These are phyloP conservation scores for Cytospora piceae DNA, from an alignment of 2,329 filamentous ascomycete species.

Conservation along the genomic window DNA sequence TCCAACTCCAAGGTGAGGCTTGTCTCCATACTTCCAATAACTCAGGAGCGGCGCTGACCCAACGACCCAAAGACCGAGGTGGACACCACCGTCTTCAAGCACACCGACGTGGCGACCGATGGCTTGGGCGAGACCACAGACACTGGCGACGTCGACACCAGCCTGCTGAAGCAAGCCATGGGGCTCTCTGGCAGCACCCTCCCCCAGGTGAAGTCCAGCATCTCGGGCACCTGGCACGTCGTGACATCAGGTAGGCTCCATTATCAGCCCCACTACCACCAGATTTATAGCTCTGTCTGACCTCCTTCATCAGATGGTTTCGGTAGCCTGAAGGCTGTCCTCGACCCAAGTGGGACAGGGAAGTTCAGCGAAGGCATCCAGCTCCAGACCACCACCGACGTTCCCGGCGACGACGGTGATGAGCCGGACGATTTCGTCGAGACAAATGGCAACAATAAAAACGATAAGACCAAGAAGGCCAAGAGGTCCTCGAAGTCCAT, in stretches of 20 bases:
- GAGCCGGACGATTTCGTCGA: slow-evolving; percentile 24
- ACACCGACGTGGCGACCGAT: slow-evolving; percentile 28
- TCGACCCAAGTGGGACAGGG: slow-evolving; percentile 33
- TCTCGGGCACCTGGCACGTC: slow-evolving; percentile 33
- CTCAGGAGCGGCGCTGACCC: not conserved
- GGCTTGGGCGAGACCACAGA: slow-evolving; percentile 33
- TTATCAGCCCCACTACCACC: too few species aligned
- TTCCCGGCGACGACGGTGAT: slow-evolving; percentile 30
- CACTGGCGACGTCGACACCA: slow-evolving; percentile 31
- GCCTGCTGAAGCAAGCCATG: slow-evolving; percentile 29
- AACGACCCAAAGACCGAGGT: slow-evolving; percentile 21
- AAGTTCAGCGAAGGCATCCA: slow-evolving; percentile 31
- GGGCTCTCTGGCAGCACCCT: slow-evolving; percentile 32
- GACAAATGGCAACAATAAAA: not conserved
- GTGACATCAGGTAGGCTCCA: slow-evolving; percentile 27
- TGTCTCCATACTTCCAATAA: not conserved
- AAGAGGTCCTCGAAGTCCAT: slow-evolving; percentile 28
- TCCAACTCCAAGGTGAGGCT: slow-evolving; percentile 38
- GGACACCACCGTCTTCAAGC: slow-evolving; percentile 29
- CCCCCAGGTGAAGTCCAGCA: slow-evolving; percentile 32
- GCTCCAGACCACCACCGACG: slow-evolving; percentile 29
- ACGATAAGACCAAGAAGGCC: not conserved
- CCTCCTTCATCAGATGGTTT: slow-evolving; percentile 28
- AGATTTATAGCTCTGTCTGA: too few species aligned
- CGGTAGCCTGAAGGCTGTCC: slow-evolving; percentile 31